phyloP scores from a whole-genome alignment of 352 stramenopile genomes.

The Pythium aphanidermatum region DNA sequence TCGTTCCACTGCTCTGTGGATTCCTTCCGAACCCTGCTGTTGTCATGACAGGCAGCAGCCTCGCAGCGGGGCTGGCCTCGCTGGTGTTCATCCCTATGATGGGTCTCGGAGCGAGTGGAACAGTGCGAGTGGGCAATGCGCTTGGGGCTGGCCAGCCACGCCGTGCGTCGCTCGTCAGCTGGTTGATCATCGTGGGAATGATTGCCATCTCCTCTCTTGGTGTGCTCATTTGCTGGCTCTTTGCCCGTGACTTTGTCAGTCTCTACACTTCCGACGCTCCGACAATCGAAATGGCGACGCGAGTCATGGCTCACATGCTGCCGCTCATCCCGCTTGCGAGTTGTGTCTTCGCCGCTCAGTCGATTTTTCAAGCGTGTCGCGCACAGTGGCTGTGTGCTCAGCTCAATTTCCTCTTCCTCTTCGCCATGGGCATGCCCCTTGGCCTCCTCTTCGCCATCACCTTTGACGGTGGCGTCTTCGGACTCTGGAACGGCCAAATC shows the following conservation, averaged over 20 bases:
- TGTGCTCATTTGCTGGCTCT: constrained; percentile 21
- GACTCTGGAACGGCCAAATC: constrained; percentile 54
- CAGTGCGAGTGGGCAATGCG: constrained; percentile 27
- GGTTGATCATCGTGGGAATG: constrained; percentile 25
- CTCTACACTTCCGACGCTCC: constrained; percentile 33
- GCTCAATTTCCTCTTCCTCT: constrained; percentile 48
- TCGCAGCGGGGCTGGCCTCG: constrained; percentile 13
- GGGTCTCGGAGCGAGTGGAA: constrained; percentile 16
- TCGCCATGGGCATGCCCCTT: constrained; percentile 40
- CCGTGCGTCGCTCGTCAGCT: constrained; percentile 32
- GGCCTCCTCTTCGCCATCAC: constrained; percentile 35
- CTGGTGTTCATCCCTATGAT: constrained; percentile 21
- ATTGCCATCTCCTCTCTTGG: constrained; percentile 25
- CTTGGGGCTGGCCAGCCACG: constrained; percentile 30
- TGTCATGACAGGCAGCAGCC: constrained; percentile 18
- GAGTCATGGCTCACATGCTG: constrained; percentile 28
- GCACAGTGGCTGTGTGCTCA: constrained; percentile 42
- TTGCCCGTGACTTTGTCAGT: constrained; percentile 31
- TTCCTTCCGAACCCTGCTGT: constrained; percentile 25
- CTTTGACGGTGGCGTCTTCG: constrained; percentile 32
- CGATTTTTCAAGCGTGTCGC: constrained; percentile 38
- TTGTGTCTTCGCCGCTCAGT: constrained; percentile 34
- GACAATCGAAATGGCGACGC: constrained; percentile 19
- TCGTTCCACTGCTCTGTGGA: constrained; percentile 19
- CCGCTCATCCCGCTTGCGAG: constrained; percentile 31